Evolutionary conservation across 2,329 filamentous ascomycete species (phyloP), one percentile per base, ranked within the genome.

Genomic region (Aotearoamyces nothofagi): DNA sequence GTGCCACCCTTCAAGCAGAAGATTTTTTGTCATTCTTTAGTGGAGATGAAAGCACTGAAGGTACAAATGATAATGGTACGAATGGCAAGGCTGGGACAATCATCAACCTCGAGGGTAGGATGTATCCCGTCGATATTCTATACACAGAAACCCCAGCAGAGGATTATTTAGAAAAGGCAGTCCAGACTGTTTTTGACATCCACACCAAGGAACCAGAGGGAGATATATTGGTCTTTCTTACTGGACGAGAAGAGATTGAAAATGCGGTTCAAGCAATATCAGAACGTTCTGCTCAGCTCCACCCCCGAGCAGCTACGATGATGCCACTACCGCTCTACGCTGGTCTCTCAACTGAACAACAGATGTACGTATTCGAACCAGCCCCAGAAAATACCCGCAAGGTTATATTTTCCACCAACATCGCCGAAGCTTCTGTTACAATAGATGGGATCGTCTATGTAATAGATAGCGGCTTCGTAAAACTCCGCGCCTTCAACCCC

Each of bases 351-450:
- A 83, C 78, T 6, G 86, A 94, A 39, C 76, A 94, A 45, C 90
- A 96, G 48, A 87, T 93, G 72, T 86, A 86, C 39, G 78, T 96
- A 22, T 96, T 96, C 48, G 83, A 93, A 43, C 73, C 78, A 30
- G 61, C 84, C 2, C 73, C 81, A 0, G 74, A 81, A 35, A 77
- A 86, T 34, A 86, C 76, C 2, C 69, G 90, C 23, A 96, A 96
- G 49, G 79, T 94, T 22, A 80, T 98, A 19, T 76, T 94, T 39
- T 78, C 82, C 4, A 96, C 90, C 33, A 96, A 96, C 49, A 94
- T 96, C 39, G 84, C 90, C 9, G 90, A 98, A 58, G 87, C 90
- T 4, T 93, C 83, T 2, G 78, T 98, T 24, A 96, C 90, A 10
- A 92, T 96, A 32, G 77, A 90, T 30, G 84, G 83, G 3, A 86